These are phyloP conservation scores for Saururus chinensis DNA, from an alignment of 164 flowering plant genomes.

Conservation along the genomic window DNA sequence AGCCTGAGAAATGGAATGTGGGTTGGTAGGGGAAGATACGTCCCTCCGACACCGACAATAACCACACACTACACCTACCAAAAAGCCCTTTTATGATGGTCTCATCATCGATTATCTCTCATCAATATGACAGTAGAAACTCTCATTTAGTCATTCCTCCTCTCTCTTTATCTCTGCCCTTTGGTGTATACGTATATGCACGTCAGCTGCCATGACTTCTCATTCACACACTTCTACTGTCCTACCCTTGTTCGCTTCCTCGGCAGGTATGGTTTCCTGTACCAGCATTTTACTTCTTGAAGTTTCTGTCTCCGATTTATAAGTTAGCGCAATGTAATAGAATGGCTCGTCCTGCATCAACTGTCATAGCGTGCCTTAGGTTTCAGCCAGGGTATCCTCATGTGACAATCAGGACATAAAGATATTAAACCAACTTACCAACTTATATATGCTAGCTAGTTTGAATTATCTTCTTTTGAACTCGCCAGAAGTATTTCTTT, in stretches of 20 bases:
- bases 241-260: background rate
- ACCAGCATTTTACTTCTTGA: background rate
- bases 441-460: too few species aligned
- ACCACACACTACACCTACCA: conserved; percentile 1
- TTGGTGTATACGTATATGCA: background rate
- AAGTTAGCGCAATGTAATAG: too few species aligned
- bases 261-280: background rate
- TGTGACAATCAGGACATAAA: too few species aligned
- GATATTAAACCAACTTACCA: too few species aligned
- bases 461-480: too few species aligned
- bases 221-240: background rate
- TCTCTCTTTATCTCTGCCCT: background rate
- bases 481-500: too few species aligned
- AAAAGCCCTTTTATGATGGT: conserved; percentile 3
- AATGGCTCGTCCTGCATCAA: too few species aligned
- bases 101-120: background rate
- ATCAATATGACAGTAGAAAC: background rate
- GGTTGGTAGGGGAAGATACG: conserved; percentile 1
- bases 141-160: background rate
- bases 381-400: too few species aligned
- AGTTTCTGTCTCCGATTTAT: too few species aligned
- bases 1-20: conserved; percentile 1
- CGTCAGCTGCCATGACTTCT: background rate
- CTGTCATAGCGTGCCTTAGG: too few species aligned
- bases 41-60: background rate